These are phyloP conservation scores for Phytophthora constricta DNA, from an alignment of 352 stramenopile species.

Conservation along the genomic window DNA sequence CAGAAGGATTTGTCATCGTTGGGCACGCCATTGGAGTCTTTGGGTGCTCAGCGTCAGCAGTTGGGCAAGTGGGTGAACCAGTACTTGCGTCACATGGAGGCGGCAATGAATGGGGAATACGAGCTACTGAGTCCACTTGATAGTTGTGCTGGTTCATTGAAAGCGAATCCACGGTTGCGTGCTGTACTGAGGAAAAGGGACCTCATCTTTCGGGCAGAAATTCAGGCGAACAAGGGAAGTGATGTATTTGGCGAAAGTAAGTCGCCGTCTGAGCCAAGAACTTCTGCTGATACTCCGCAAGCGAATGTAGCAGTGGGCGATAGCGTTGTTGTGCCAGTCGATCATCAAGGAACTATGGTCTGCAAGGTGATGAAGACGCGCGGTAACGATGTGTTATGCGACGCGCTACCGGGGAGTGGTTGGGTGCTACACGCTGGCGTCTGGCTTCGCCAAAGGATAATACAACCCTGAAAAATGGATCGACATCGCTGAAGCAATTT, in stretches of 20 bases:
- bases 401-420: slow-evolving; percentile 25
- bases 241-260: slow-evolving; percentile 3
- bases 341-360: background rate
- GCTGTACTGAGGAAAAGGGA: slow-evolving; percentile 42
- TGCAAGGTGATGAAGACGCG: slow-evolving; percentile 23
- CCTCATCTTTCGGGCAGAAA: slow-evolving; percentile 29
- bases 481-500: slow-evolving; percentile 24
- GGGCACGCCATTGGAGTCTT: slow-evolving; percentile 31
- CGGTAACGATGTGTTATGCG: slow-evolving; percentile 26
- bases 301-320: slow-evolving; percentile 24
- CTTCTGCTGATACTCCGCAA: background rate
- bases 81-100: slow-evolving; percentile 35
- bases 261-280: slow-evolving; percentile 1
- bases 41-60: slow-evolving; percentile 29
- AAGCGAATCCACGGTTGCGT: slow-evolving; percentile 37
- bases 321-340: slow-evolving; percentile 20
- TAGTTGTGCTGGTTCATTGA: background rate
- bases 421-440: slow-evolving; percentile 32
- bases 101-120: slow-evolving; percentile 34
- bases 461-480: background rate
- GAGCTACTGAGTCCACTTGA: slow-evolving; percentile 9
- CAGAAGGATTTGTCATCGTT: slow-evolving; percentile 30
- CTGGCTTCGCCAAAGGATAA: background rate
- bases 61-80: slow-evolving; percentile 27
- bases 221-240: slow-evolving; percentile 23